Evolutionary conservation across 2,329 filamentous ascomycete genomes (phyloP), one percentile per base, ranked within the genome.

Genomic region (Botrytis pseudocinerea): DNA sequence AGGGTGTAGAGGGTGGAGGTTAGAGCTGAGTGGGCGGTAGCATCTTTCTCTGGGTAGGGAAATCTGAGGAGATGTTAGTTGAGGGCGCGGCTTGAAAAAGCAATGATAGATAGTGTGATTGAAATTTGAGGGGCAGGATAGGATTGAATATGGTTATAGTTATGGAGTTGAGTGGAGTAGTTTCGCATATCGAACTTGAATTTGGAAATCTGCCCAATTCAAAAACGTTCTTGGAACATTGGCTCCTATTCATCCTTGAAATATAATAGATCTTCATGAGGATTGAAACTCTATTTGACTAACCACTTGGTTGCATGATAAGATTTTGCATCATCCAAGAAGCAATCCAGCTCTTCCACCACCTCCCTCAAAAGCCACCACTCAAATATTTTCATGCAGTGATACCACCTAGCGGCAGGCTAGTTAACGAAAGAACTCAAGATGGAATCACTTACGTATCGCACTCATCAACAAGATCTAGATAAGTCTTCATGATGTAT

Each of bases 11-110:
- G 86, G 40, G 85, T 85, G 78, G 90, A 87, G 73, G 89, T 82
- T 75, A 88, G 83, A 61, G 84, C 82, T 62, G 86, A 83, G 81
- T 91, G 89, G 69, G 84, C 84, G 73, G 86, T 81, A 16, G 88
- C 86, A 76, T 91, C 84, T 71, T 85, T 85, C 72, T 91, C 86
- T 72, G 87, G 86, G 82, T 97, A 93, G 1, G 94, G 94, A 79
- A 97, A 97, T 79, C 93, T 95, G 78, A 69, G 40, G 64, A 25
- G 14, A 10, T 35, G 64, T 77, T 71, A 76, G 75, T 64, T 63
- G 12, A 40, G 14, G 5, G 28, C 40, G 16, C 51, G 7, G 9
- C n/a, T 60, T 28, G 44, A 14, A 12, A 22, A 32, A 8, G 1
- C 2, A 2, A 28, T 9, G 6, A 40, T 25, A 40, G 38, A 35